phyloP scores from a whole-genome alignment of 2,329 filamentous ascomycete genomes.

The Penicillium rolfsii region DNA sequence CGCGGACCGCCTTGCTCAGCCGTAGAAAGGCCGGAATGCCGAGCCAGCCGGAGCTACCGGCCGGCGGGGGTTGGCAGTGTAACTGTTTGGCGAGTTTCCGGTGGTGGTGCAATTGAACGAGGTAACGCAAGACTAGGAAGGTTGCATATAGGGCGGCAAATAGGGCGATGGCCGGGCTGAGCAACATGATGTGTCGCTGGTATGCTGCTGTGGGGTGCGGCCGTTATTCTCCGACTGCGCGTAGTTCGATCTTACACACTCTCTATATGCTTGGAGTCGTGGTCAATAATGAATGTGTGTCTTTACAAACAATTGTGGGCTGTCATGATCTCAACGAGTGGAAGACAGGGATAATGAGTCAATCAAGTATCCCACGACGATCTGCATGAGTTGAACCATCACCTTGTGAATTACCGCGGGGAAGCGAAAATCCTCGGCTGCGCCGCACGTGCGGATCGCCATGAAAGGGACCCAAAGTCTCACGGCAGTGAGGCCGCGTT shows the following conservation, averaged over 20 bases:
- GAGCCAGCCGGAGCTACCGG: conserved; percentile 20
- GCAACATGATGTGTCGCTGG: conserved; percentile 25
- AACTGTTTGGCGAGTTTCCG: conserved; percentile 32
- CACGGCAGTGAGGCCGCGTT: too few relatives aligned
- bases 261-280: too few relatives aligned
- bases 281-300: background rate
- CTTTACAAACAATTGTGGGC: background rate
- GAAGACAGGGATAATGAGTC: background rate
- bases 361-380: background rate
- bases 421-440: conserved; percentile 17
- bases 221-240: background rate
- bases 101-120: conserved; percentile 28
- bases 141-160: conserved; percentile 25
- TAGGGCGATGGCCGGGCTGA: conserved; percentile 24
- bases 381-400: too few relatives aligned
- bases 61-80: conserved; percentile 29
- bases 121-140: conserved; percentile 29
- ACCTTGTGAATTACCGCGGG: background rate
- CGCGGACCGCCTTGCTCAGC: conserved; percentile 29
- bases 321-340: background rate
- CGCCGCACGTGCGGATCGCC: conserved; percentile 15
- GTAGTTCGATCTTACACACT: too few relatives aligned
- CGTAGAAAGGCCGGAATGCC: conserved; percentile 34
- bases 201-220: background rate
- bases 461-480: background rate